Base-by-base conservation (phyloP, 2,329 filamentous ascomycete species). In the Dothistroma pini region DNA sequence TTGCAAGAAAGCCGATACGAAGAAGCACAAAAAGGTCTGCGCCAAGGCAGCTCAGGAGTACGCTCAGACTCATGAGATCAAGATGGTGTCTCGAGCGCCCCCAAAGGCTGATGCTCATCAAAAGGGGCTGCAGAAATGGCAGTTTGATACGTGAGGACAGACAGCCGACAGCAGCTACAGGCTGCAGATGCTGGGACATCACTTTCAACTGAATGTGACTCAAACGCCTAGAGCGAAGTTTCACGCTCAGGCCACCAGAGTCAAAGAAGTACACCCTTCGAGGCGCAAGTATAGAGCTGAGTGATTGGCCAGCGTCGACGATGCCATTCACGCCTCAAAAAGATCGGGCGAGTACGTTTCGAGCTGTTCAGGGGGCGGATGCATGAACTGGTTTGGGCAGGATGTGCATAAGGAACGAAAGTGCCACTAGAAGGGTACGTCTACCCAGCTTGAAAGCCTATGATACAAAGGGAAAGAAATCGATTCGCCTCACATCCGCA, bases 11-110 rank as follows among this genome's bases (percentile, higher is more conserved):
- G 72, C 73, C 22, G 66, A 73, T 38, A 69, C 72, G 63, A 77
- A 77, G 59, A 63, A 69, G 48, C 76, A 78, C 66, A 78, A 78
- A 69, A 77, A 76, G 61, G 69, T 71, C 35, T 78, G 76, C 63
- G 72, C 75, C 6, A 64, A 63, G 2, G 65, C 75, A 21, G 75
- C 75, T 12, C 75, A 77, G 59, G 75, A 75, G 63, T 76, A 76
- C 41, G 68, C 71, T 10, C 75, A 75, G 57, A 69, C 67, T 48
- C 70, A 75, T 54, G 72, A 74, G 47, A 70, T 75, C n/a, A 77
- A 75, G 64, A 74, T 76, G 73, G 75, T 75, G 21, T 72, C 68
- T 48, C 63, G 69, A 41, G 68, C 70, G 29, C 66, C 71, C 4
- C 70, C 74, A 9, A 75, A 70, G 44, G 64, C 67, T 8, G 71